These are phyloP conservation scores for Hanseniaspora opuntiae DNA, from an alignment of 805 yeast genomes.

Conservation along the genomic window DNA sequence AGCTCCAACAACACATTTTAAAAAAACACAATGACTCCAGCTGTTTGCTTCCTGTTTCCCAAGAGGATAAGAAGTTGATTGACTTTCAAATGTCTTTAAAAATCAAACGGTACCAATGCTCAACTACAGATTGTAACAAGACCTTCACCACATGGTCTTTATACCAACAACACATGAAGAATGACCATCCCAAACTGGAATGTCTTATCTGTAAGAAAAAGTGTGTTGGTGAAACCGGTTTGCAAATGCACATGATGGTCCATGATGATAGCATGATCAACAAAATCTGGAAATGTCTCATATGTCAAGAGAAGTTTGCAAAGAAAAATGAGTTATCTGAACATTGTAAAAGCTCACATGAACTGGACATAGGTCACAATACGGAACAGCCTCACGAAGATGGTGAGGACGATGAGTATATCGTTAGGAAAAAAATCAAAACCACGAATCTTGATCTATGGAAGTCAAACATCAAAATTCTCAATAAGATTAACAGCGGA, in stretches of 20 bases:
- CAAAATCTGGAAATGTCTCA: slow-evolving; percentile 56
- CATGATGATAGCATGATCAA: slow-evolving; percentile 44
- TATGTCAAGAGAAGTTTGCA: slow-evolving; percentile 37
- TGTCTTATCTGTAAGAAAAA: slow-evolving; percentile 56
- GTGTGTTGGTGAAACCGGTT: slow-evolving; percentile 59
- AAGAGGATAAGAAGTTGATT: neutral
- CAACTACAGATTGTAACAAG: slow-evolving; percentile 44
- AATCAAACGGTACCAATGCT: slow-evolving; percentile 38
- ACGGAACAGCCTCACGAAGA: neutral
- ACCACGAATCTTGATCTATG: slow-evolving; percentile 16
- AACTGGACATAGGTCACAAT: slow-evolving; percentile 14
- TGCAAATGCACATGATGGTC: slow-evolving; percentile 57
- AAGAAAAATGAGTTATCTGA: slow-evolving; percentile 42
- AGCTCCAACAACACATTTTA: slow-evolving; percentile 51
- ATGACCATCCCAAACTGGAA: slow-evolving; percentile 55
- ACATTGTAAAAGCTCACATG: slow-evolving; percentile 46
- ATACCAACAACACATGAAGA: slow-evolving; percentile 54
- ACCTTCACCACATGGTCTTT: slow-evolving; percentile 62
- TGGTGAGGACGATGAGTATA: neutral
- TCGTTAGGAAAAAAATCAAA: slow-evolving; percentile 4
- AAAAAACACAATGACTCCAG: slow-evolving; percentile 45
- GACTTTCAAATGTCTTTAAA: slow-evolving; percentile 8
- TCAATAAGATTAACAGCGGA: slow-evolving; percentile 20
- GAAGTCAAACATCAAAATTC: slow-evolving; percentile 20
- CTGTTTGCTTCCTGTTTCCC: neutral